Evolutionary conservation across 768 basidiomycete species (phyloP), one percentile per base, ranked within the genome.

Genomic region (Boletus reticulatus): DNA sequence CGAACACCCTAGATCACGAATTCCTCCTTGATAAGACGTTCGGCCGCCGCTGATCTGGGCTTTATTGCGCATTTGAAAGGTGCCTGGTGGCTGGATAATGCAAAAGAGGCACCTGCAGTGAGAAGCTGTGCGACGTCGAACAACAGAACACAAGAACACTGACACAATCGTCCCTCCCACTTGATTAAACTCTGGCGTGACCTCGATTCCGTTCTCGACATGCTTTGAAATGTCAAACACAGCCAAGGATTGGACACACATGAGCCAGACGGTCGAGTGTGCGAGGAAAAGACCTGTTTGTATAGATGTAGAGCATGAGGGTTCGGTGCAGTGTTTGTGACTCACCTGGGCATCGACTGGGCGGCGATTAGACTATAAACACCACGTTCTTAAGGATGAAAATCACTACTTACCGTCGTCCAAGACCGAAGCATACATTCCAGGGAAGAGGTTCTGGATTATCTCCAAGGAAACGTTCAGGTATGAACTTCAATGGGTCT

Each of bases 121-220:
- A 31, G 10, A 24, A 19, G 14, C 6, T 37, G 14, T 7, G 34
- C 39, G 32, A 29, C 5, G n/a, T 20, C 10, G 5, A 54, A 11
- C 0, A n/a, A 13, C 6, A 19, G 5, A 6, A 22, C 2, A 36
- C 20, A 16, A 4, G 14, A n/a, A 11, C 22, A 60, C 61, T 2
- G 0, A 63, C 63, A 57, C 7, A 6, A 60, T 34, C 27, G 52
- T 54, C 4, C 24, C 59, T 9, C 63, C 63, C 7, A 50, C 59
- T 39, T 46, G 45, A 43, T 76, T 76, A 47, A 78, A 74, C 51
- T 80, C 76, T 4, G 80, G 79, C 0, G 75, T 72, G 27, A 80
- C 66, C 19, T 75, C 75, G 1, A 71, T 60, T 0, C 77, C 78
- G 19, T 77, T 70, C 51, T 74, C 74, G 1, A 77, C 58, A 0